A percentile compares a stretch with the other conserved stretches of the same genome.
phyloP scores from a whole-genome alignment of 768 basidiomycete genomes.

The Lentinula raphanica region DNA sequence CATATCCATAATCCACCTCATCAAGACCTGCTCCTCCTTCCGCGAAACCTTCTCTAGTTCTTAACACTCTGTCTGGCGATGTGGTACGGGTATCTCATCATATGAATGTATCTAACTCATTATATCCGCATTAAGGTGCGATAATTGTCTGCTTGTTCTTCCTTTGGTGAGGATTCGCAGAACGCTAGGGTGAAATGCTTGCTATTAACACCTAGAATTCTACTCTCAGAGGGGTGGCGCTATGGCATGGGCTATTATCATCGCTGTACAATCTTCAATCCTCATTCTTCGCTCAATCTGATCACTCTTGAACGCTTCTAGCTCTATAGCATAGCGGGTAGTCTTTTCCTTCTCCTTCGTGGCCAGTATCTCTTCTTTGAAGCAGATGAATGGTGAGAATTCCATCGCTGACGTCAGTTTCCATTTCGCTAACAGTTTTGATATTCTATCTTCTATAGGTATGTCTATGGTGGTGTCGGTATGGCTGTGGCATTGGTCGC shows the following conservation, averaged over 20 bases:
- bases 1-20: background rate
- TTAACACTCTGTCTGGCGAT: constrained; percentile 13
- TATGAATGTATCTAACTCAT: constrained; percentile 10
- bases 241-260: constrained; percentile 62
- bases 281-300: background rate
- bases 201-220: constrained; percentile 25
- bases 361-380: constrained; percentile 64
- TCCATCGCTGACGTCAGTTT: constrained; percentile 24
- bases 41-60: constrained; percentile 15
- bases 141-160: constrained; percentile 71
- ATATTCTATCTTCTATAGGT: constrained; percentile 30
- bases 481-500: constrained; percentile 47
- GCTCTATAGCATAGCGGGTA: constrained; percentile 64
- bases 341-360: constrained; percentile 53
- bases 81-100: constrained; percentile 20
- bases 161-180: constrained; percentile 50
- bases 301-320: constrained; percentile 20
- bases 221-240: constrained; percentile 56
- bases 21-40: too few relatives aligned
- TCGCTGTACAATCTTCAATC: constrained; percentile 42
- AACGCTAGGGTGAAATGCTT: constrained; percentile 4
- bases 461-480: constrained; percentile 66
- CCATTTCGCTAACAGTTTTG: background rate
- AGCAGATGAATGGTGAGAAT: constrained; percentile 58
- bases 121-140: constrained; percentile 49